Conservation (phyloP, 805 yeast genomes). For the Teunomyces gatunensis region DNA sequence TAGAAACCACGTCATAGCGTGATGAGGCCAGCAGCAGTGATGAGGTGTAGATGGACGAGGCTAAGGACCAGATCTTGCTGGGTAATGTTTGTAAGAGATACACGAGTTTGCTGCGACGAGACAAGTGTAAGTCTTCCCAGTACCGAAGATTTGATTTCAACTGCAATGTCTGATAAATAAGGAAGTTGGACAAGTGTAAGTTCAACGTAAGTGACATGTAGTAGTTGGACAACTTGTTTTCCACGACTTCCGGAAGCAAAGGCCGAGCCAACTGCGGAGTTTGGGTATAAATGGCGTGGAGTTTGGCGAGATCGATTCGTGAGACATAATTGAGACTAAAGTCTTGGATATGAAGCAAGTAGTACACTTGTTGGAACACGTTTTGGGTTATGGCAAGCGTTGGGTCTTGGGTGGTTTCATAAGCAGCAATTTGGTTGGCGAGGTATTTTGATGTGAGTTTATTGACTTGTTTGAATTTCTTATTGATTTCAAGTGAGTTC, state of each 20-base stretch:
- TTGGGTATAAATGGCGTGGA: constrained; percentile 2
- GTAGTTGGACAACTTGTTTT: constrained; percentile 17
- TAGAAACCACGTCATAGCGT: constrained; percentile 7
- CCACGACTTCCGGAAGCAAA: not conserved
- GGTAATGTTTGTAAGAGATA: constrained; percentile 39
- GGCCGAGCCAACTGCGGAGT: not conserved
- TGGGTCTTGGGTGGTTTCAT: not conserved
- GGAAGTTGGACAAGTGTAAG: constrained; percentile 28
- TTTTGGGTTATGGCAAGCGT: constrained; percentile 10
- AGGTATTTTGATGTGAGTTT: constrained; percentile 20
- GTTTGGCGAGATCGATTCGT: constrained; percentile 5
- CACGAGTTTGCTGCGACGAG: constrained; percentile 22
- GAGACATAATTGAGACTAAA: constrained; percentile 10
- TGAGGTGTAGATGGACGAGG: constrained; percentile 7
- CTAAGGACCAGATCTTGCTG: constrained; percentile 17
- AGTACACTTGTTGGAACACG: constrained; percentile 22
- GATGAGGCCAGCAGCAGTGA: constrained; percentile 2
- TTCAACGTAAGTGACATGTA: constrained; percentile 22
- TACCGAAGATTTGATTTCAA: constrained; percentile 32
- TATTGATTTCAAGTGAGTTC: constrained; percentile 23
- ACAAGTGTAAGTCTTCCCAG: constrained; percentile 30
- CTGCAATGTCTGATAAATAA: constrained; percentile 33
- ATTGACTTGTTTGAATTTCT: constrained; percentile 21
- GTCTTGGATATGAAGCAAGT: constrained; percentile 20
- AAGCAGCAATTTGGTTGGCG: constrained; percentile 14